Conservation (phyloP, 192 early-diverging fungal genomes). For the Podochytrium sp. region DNA sequence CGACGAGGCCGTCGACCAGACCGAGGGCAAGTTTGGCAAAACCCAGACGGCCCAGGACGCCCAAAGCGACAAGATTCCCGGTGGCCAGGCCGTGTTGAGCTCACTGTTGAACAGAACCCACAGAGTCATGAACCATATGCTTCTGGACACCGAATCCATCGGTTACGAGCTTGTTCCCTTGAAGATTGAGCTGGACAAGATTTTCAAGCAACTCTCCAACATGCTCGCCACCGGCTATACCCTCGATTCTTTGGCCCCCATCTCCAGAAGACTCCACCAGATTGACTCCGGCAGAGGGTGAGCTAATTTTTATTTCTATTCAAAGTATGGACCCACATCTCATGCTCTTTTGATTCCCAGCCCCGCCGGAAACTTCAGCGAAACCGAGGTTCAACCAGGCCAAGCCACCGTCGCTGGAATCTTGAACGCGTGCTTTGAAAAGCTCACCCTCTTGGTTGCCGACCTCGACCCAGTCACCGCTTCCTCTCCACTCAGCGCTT, state of each 20-base stretch:
- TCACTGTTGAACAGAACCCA: conserved; percentile 21
- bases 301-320: neutral
- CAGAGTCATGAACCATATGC: conserved; percentile 8
- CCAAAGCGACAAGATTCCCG: conserved; percentile 23
- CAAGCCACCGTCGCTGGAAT: conserved; percentile 30
- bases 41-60: neutral
- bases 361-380: conserved; percentile 17
- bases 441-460: conserved; percentile 19
- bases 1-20: conserved; percentile 16
- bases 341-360: neutral
- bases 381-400: conserved; percentile 8
- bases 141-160: conserved; percentile 12
- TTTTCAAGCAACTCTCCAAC: conserved; percentile 1
- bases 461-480: conserved; percentile 14
- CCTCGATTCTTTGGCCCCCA: conserved; percentile 11
- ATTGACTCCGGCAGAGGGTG: conserved; percentile 28
- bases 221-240: neutral
- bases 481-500: conserved; percentile 11
- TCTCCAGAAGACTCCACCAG: conserved; percentile 23
- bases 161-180: conserved; percentile 25
- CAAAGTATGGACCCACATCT: neutral
- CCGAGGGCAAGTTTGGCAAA: conserved; percentile 23
- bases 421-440: conserved; percentile 26
- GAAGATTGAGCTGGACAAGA: conserved; percentile 19
- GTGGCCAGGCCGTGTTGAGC: conserved; percentile 30